phyloP scores from a whole-genome alignment of 2,329 filamentous ascomycete genomes.

The Colletotrichum abscissum region DNA sequence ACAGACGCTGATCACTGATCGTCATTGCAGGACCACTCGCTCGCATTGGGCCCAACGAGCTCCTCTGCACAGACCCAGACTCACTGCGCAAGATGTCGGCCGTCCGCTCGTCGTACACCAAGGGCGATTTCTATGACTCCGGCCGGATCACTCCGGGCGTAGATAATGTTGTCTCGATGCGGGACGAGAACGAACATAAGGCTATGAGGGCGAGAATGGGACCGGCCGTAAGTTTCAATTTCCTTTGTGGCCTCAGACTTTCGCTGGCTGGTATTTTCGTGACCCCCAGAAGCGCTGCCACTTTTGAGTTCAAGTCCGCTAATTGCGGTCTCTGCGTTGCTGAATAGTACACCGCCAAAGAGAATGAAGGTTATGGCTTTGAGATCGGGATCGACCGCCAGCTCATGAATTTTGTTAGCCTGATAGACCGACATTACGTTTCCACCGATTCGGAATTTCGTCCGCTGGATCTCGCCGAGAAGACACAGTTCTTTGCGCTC shows the following conservation, averaged over 20 bases:
- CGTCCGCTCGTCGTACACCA: constrained; percentile 50
- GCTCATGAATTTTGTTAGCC: constrained; percentile 51
- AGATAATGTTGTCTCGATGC: constrained; percentile 49
- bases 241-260: too few relatives aligned
- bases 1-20: constrained; percentile 20
- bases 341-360: constrained; percentile 62
- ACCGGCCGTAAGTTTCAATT: constrained; percentile 49
- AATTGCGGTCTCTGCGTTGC: background rate
- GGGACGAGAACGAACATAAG: constrained; percentile 48
- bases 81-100: constrained; percentile 45
- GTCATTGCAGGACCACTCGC: constrained; percentile 45
- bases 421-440: constrained; percentile 61
- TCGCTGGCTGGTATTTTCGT: background rate
- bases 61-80: constrained; percentile 52
- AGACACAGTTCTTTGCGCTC: constrained; percentile 63
- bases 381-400: constrained; percentile 53
- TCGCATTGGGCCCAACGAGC: constrained; percentile 55
- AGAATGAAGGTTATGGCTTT: constrained; percentile 57
- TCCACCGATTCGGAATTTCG: constrained; percentile 47
- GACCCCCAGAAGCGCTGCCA: background rate
- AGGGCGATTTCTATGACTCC: constrained; percentile 50
- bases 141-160: constrained; percentile 49
- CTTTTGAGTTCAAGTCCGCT: background rate
- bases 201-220: constrained; percentile 57
- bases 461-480: constrained; percentile 60